These are phyloP conservation scores for Paspalum notatum DNA, from an alignment of 176 grass and related monocot genomes.

Conservation along the genomic window DNA sequence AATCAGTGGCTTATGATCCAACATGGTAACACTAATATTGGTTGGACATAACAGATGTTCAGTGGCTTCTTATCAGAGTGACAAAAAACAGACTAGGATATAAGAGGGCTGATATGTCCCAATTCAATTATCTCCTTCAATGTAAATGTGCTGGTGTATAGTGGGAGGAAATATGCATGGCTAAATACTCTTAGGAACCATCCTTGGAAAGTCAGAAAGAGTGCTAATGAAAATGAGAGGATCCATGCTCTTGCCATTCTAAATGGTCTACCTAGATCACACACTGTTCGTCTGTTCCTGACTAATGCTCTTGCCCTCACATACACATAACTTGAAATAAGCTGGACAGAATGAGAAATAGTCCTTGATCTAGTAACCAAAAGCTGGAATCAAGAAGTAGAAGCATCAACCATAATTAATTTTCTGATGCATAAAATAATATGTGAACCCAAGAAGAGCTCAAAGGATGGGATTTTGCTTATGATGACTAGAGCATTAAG, in stretches of 20 bases:
- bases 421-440: neutral
- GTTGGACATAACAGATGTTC: neutral
- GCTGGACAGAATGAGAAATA: neutral
- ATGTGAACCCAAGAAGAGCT: neutral
- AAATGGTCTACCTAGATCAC: neutral
- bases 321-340: neutral
- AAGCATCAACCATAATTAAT: slow-evolving; percentile 8
- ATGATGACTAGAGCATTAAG: neutral
- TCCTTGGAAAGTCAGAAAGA: neutral
- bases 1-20: neutral
- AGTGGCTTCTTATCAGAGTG: neutral
- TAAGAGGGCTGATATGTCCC: neutral
- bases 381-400: neutral
- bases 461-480: neutral
- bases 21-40: neutral
- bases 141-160: neutral
- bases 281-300: neutral
- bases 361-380: slow-evolving; percentile 20
- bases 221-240: neutral
- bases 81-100: neutral
- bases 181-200: neutral
- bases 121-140: slow-evolving; percentile 1
- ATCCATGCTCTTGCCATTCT: neutral
- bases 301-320: neutral
- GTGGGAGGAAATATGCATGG: neutral